These are phyloP conservation scores for Camillea tinctor DNA, from an alignment of 2,329 filamentous ascomycete genomes.

Conservation along the genomic window DNA sequence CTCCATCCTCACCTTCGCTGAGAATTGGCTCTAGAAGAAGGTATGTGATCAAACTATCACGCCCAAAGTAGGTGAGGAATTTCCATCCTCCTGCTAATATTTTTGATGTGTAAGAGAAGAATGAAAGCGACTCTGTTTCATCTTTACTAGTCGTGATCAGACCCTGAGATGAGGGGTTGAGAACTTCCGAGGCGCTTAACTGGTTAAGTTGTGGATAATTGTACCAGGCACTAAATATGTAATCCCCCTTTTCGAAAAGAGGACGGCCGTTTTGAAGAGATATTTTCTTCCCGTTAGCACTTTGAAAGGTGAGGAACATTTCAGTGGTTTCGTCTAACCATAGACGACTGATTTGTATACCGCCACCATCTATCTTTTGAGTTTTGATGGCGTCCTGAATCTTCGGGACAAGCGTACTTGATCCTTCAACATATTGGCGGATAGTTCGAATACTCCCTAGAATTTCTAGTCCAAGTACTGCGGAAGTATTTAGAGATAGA, in stretches of 20 bases:
- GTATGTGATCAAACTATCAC: slow-evolving; percentile 62
- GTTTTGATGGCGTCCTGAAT: slow-evolving; percentile 56
- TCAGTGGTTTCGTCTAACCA: slow-evolving; percentile 65
- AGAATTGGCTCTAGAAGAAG: slow-evolving; percentile 58
- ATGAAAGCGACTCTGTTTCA: slow-evolving; percentile 54
- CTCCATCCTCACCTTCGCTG: slow-evolving; percentile 51
- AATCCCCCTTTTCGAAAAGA: slow-evolving; percentile 51
- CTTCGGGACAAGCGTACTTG: slow-evolving; percentile 46
- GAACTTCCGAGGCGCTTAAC: slow-evolving; percentile 46
- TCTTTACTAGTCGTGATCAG: slow-evolving; percentile 46
- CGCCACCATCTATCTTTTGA: slow-evolving; percentile 38
- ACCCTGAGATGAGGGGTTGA: slow-evolving; percentile 46
- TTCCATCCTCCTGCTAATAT: slow-evolving; percentile 64
- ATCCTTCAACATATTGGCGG: slow-evolving; percentile 61
- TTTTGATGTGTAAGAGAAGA: slow-evolving; percentile 63
- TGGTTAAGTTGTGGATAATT: slow-evolving; percentile 62
- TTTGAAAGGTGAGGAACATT: slow-evolving; percentile 49
- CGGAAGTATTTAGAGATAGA: slow-evolving; percentile 57
- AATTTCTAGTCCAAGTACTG: slow-evolving; percentile 53
- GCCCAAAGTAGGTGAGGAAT: slow-evolving; percentile 66
- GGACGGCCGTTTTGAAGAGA: slow-evolving; percentile 39
- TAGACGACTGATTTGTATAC: slow-evolving; percentile 47
- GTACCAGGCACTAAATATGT: slow-evolving; percentile 57
- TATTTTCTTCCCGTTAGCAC: slow-evolving; percentile 32
- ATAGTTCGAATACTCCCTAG: slow-evolving; percentile 63